Evolutionary conservation across 768 basidiomycete species (phyloP).

Genomic region (Galerina marginata): DNA sequence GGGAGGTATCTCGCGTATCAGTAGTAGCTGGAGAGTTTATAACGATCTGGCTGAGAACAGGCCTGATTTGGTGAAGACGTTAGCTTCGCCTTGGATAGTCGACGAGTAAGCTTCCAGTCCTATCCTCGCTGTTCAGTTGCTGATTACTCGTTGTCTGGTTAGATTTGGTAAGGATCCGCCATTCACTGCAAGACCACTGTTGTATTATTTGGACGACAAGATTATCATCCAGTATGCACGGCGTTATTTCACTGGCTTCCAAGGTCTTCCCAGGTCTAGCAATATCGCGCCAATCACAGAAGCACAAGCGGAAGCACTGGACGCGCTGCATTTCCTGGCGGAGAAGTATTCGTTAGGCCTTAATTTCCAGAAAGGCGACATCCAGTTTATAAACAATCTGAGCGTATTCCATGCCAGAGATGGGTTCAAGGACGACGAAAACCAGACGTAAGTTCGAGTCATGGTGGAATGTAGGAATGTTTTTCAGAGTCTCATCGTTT

Average conservation of each 20-base stretch:
- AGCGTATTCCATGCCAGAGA: conserved; percentile 52
- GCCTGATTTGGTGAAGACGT: conserved; percentile 47
- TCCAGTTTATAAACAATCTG: conserved; percentile 56
- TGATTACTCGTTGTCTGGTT: neutral
- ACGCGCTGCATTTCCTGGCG: conserved; percentile 49
- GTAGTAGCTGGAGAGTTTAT: conserved; percentile 50
- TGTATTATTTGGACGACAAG: conserved; percentile 44
- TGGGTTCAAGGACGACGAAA: conserved; percentile 42
- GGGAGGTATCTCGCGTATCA: conserved; percentile 50
- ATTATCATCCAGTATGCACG: conserved; percentile 53
- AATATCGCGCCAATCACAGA: conserved; percentile 52
- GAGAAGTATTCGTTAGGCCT: conserved; percentile 48
- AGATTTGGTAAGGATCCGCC: conserved; percentile 45
- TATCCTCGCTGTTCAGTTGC: neutral
- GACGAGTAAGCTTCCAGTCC: conserved; percentile 35
- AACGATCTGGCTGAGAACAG: conserved; percentile 53
- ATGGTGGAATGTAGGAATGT: neutral
- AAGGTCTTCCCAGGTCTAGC: conserved; percentile 36
- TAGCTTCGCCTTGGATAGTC: conserved; percentile 49
- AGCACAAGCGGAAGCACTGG: conserved; percentile 54
- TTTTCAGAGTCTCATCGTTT: conserved; percentile 9
- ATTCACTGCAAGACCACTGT: conserved; percentile 42
- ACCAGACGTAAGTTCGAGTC: conserved; percentile 39
- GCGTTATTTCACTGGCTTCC: conserved; percentile 48
- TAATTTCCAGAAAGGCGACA: conserved; percentile 54